Base-by-base conservation (phyloP, 2,329 filamentous ascomycete species). In the Trichoderma aggressivum region DNA sequence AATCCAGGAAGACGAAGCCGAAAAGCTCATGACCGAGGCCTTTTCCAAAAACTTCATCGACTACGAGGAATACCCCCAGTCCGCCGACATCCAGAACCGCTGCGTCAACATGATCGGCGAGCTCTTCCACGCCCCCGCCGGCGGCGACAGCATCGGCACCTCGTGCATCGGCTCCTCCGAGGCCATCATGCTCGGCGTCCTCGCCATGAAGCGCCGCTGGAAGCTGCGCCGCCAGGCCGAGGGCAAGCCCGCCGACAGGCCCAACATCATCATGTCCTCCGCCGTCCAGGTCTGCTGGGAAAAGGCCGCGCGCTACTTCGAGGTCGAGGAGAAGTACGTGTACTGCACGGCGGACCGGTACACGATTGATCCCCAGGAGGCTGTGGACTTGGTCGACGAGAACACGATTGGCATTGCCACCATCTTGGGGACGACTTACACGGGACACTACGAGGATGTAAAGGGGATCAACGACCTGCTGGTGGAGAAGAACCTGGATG, bases 211-310 rank as follows among this genome's bases (percentile, higher is more conserved):
- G 88, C 94, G 91, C 84, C 89, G 91, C 77, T 98, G 95, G 95
- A 91, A 93, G 84, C 94, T 96, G 81, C 91, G 90, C 83, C 91
- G 94, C 76, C 88, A 91, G 80, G 94, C 92, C 5, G 92, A 89
- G 76, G 94, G 94, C 73, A 96, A 97, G 84, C 88, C 94, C 69
- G 88, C 81, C 72, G 92, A 94, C 73, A 87, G 88, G 58, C 95
- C 95, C 70, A 98, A 98, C 83, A 91, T 98, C 73, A 85, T 98
- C 85, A 98, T 98, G 95, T 96, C 93, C 77, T 94, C 93, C 30
- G 94, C 95, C 36, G 95, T 98, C 2, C 95, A 98, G 83, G 95
- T 98, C 53, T 97, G 94, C 86, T 98, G 94, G 94, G 94, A 98
- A 82, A 98, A 98, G 85, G 91, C 92, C 0, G 89, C 91, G 5